A percentile compares a stretch with the other conserved stretches of the same genome.
Conservation (phyloP, 225 moss, liverwort and hornwort species). For the Physcomitrellopsis africana region DNA sequence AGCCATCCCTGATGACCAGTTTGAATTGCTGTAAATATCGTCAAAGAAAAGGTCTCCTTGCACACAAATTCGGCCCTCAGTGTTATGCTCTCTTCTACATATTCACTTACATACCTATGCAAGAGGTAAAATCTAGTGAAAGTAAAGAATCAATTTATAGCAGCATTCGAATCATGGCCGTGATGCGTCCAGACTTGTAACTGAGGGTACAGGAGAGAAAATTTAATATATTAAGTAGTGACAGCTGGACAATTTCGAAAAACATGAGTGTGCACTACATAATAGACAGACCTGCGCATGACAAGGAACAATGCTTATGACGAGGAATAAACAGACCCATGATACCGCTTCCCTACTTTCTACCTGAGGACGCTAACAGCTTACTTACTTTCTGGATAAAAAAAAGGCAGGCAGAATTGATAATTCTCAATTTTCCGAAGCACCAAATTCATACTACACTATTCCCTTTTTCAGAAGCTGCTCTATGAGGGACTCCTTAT, state of each 20-base stretch:
- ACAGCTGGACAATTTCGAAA: constrained; percentile 26
- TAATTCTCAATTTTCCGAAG: constrained; percentile 22
- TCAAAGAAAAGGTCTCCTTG: no score
- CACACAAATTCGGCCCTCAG: no score
- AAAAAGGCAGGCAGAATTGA: constrained; percentile 4
- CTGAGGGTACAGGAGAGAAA: constrained; percentile 16
- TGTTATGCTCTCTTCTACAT: not conserved
- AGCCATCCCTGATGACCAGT: no score
- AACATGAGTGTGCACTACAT: constrained; percentile 22
- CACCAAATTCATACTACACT: constrained; percentile 21
- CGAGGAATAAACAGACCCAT: constrained; percentile 11
- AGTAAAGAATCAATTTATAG: no score
- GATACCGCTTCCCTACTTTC: constrained; percentile 18
- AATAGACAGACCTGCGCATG: constrained; percentile 1
- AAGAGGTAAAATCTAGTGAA: not conserved
- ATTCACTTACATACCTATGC: not conserved
- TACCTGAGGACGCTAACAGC: not conserved
- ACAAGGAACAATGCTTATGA: not conserved
- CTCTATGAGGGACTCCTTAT: not conserved
- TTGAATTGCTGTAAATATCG: no score
- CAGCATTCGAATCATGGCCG: not conserved
- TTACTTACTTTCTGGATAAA: not conserved
- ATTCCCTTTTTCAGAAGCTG: constrained; percentile 8
- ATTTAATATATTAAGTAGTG: constrained; percentile 18
- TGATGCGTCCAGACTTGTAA: not conserved